Percentiles rank a stretch among this genome's conserved stretches.
These are phyloP conservation scores for Vaccinium darrowii DNA, from an alignment of 148 eudicot species.

Conservation along the genomic window DNA sequence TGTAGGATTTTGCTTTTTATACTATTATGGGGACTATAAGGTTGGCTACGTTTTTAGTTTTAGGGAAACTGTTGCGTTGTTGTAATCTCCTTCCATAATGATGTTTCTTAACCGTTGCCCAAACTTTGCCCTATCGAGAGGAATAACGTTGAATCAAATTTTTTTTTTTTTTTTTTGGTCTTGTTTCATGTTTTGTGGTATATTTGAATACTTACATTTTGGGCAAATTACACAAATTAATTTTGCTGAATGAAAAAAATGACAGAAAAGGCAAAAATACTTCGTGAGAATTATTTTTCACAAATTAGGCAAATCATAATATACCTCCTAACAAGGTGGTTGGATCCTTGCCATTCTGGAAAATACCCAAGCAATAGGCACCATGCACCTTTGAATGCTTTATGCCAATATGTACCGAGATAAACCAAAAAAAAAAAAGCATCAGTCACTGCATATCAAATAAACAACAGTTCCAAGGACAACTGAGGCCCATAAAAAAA, in stretches of 20 bases:
- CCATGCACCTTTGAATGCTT: conserved; percentile 89
- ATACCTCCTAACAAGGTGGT: conserved; percentile 97
- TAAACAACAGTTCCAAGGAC: conserved; percentile 7
- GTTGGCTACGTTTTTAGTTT: not conserved
- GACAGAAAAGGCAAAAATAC: not conserved
- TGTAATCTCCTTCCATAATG: not conserved
- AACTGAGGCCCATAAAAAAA: not conserved
- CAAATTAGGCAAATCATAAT: conserved; percentile 16
- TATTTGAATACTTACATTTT: not conserved
- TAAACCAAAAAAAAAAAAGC: not conserved
- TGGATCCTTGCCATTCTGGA: conserved; percentile 86
- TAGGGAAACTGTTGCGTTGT: not conserved
- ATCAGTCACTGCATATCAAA: conserved; percentile 12
- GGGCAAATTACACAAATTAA: not conserved
- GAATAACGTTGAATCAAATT: not conserved
- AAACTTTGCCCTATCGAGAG: not conserved
- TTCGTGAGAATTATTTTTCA: not conserved
- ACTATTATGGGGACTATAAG: too few species aligned
- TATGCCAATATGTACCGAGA: conserved; percentile 6
- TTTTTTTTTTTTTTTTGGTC: not conserved
- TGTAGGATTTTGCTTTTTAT: not conserved
- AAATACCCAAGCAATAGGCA: conserved; percentile 91
- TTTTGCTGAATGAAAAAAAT: not conserved
- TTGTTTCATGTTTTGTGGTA: not conserved
- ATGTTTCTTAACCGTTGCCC: not conserved